Evolutionary conservation across 306 rosid genomes (phyloP).

Genomic region (Purshia tridentata): DNA sequence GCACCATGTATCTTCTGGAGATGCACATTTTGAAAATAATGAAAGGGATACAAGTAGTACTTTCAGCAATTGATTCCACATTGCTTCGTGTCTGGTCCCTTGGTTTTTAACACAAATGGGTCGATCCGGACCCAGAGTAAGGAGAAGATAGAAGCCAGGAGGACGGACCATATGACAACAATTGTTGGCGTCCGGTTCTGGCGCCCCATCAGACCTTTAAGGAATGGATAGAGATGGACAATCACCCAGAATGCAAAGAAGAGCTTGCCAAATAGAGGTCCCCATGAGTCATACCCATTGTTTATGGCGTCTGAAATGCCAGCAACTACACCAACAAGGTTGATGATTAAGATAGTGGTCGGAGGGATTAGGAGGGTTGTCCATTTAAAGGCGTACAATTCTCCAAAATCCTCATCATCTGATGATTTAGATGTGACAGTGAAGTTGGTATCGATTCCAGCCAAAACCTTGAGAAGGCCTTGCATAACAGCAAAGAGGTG

Average conservation of each 20-base stretch:
- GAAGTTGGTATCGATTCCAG: slow-evolving; percentile 89
- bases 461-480: slow-evolving; percentile 87
- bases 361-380: slow-evolving; percentile 95
- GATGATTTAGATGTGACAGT: slow-evolving; percentile 87
- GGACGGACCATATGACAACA: slow-evolving; percentile 91
- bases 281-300: slow-evolving; percentile 93
- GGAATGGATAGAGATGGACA: slow-evolving; percentile 95
- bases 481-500: slow-evolving; percentile 87
- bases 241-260: slow-evolving; percentile 97
- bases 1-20: slow-evolving; percentile 39
- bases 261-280: slow-evolving; percentile 95
- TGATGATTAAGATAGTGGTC: slow-evolving; percentile 81
- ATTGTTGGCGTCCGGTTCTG: slow-evolving; percentile 97
- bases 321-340: slow-evolving; percentile 92
- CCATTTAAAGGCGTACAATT: slow-evolving; percentile 78
- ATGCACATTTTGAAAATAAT: slow-evolving; percentile 38
- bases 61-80: slow-evolving; percentile 90
- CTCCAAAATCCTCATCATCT: slow-evolving; percentile 90
- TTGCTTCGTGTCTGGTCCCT: slow-evolving; percentile 78
- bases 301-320: slow-evolving; percentile 96
- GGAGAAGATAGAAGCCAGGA: slow-evolving; percentile 93
- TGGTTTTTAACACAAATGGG: slow-evolving; percentile 81
- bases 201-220: slow-evolving; percentile 92
- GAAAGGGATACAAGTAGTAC: slow-evolving; percentile 13
- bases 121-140: slow-evolving; percentile 96